Evolutionary conservation across 495 filamentous ascomycete species (phyloP).

Genomic region (Hypoxylon trugodes): DNA sequence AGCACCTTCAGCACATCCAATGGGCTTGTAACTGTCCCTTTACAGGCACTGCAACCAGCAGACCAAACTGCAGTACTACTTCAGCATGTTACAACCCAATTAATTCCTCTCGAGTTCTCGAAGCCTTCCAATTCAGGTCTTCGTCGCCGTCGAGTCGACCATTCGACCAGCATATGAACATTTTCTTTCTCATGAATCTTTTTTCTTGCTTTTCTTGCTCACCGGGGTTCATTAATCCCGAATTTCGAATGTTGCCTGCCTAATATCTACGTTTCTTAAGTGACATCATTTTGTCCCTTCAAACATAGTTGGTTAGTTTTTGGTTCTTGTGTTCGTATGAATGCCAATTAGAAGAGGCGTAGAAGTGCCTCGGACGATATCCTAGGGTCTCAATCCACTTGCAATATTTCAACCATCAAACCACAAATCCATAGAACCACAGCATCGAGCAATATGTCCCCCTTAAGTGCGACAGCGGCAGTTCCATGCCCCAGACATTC

Average conservation of each 20-base stretch:
- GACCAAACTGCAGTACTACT: conserved; percentile 36
- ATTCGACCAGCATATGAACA: conserved; percentile 22
- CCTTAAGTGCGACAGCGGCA: conserved; percentile 31
- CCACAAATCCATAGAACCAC: no score
- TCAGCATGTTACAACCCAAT: conserved; percentile 36
- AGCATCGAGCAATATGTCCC: conserved; percentile 17
- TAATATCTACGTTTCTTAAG: conserved; percentile 7
- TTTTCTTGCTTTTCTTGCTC: not conserved
- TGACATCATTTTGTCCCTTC: conserved; percentile 32
- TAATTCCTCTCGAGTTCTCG: conserved; percentile 42
- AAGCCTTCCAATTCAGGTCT: conserved; percentile 45
- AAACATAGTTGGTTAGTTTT: conserved; percentile 14
- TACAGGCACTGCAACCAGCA: conserved; percentile 25
- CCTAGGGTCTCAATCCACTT: conserved; percentile 4
- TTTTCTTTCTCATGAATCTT: conserved; percentile 11
- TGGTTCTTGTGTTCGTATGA: conserved; percentile 24
- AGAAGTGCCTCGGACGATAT: conserved; percentile 6
- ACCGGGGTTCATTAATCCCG: conserved; percentile 14
- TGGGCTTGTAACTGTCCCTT: conserved; percentile 12
- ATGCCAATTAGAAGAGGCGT: conserved; percentile 17
- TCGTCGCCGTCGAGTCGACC: conserved; percentile 39
- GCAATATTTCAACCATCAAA: conserved; percentile 20
- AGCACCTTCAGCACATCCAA: conserved; percentile 22
- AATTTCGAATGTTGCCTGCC: not conserved
- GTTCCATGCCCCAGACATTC: conserved; percentile 16